These are phyloP conservation scores for Solanum hybrid DNA, from an alignment of 305 asterid species.

Conservation along the genomic window DNA sequence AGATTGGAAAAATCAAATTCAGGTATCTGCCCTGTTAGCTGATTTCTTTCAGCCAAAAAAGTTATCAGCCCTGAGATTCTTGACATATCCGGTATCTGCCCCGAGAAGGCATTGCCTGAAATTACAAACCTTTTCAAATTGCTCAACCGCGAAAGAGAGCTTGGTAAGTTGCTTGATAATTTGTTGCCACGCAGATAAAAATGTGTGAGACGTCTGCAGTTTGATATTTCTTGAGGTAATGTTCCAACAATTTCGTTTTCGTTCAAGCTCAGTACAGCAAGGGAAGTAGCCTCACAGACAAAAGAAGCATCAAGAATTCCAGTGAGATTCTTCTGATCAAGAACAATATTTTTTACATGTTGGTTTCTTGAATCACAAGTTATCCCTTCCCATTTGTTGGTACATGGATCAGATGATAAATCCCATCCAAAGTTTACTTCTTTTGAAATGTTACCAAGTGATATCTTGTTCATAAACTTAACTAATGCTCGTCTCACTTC, in stretches of 20 bases:
- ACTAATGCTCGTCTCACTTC: conserved; percentile 36
- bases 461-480: conserved; percentile 36
- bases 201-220: conserved; percentile 43
- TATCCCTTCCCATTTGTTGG: conserved; percentile 30
- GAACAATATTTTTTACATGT: conserved; percentile 36
- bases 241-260: conserved; percentile 34
- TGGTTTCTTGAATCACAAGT: conserved; percentile 17
- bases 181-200: conserved; percentile 35
- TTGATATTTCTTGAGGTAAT: conserved; percentile 37
- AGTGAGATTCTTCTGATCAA: conserved; percentile 33
- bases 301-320: conserved; percentile 44
- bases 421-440: conserved; percentile 50
- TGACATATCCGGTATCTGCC: conserved; percentile 38
- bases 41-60: conserved; percentile 44
- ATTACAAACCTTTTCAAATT: conserved; percentile 39
- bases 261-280: conserved; percentile 49
- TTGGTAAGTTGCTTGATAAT: conserved; percentile 43
- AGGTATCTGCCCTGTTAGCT: conserved; percentile 40
- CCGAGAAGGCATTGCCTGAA: conserved; percentile 44
- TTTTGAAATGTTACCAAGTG: conserved; percentile 19
- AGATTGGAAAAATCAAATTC: conserved; percentile 43
- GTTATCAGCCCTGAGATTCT: conserved; percentile 49
- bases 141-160: conserved; percentile 28
- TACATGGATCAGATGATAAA: conserved; percentile 46
- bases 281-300: conserved; percentile 27